phyloP scores from a whole-genome alignment of 306 rosid genomes.

The Carpinus viminea region DNA sequence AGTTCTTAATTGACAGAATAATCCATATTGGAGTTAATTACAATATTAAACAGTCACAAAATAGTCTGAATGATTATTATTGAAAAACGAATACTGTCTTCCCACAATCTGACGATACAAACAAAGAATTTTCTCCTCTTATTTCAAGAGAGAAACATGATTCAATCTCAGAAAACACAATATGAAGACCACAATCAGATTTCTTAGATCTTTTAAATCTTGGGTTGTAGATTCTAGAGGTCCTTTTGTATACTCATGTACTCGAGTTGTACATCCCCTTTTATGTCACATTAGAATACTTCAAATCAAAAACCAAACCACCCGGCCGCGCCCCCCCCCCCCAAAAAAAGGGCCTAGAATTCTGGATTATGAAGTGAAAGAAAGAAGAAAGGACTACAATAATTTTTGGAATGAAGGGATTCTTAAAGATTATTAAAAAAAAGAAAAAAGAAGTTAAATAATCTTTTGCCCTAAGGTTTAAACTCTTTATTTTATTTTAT shows the following conservation, averaged over 20 bases:
- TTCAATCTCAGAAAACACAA: not conserved
- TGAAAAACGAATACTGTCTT: not conserved
- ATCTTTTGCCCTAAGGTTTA: too few relatives aligned
- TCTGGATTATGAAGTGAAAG: not conserved
- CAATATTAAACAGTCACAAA: not conserved
- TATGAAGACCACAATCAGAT: not conserved
- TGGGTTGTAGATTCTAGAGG: not conserved
- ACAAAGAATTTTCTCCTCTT: slow-evolving; percentile 5
- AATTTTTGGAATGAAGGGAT: not conserved
- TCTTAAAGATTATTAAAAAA: not conserved
- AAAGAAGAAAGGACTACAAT: not conserved
- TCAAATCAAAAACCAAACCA: too few relatives aligned
- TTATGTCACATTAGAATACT: too few relatives aligned
- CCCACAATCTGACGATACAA: not conserved
- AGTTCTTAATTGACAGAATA: not conserved
- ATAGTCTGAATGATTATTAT: not conserved
- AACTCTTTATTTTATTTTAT: too few relatives aligned
- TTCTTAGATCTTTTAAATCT: not conserved
- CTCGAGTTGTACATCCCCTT: not conserved
- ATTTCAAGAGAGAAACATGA: not conserved
- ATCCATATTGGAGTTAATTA: not conserved
- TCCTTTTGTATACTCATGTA: not conserved
- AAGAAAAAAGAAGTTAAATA: not conserved
- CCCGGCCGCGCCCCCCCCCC: too few relatives aligned
- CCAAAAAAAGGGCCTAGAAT: too few relatives aligned